Evolutionary conservation across 805 yeast species (phyloP), one percentile per base, ranked within the genome.

Genomic region (Nakazawaea ernobii): DNA sequence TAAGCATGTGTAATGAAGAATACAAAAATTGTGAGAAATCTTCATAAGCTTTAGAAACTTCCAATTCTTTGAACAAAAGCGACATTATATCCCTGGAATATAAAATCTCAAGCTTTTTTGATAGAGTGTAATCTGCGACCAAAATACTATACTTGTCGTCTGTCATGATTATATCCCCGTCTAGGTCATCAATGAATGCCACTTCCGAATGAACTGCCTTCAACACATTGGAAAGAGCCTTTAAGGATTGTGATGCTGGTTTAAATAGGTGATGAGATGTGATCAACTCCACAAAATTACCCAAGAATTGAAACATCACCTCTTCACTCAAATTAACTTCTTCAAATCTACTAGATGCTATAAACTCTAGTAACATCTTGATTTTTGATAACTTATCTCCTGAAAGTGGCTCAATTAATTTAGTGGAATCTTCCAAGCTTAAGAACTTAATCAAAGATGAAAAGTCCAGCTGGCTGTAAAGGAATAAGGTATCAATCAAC

Each of bases 181-280:
- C 53, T 8, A 49, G 50, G 15, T 50, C 54, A 2, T 30, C 33
- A 14, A 35, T 41, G 39, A 58, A 58, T 2, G 26, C 43, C 6
- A 58, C 40, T 1, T 54, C 55, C 30, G 52, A 48, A 2, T 52
- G 32, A 5, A 58, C 52, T 20, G 52, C 39, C 13, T 52, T 49
- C 13, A 55, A 40, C 8, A 58, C 48, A 35, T 53, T 43, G 1
- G 57, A 46, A 14, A 58, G 32, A 6, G 57, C 54, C 24, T 39
- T 43, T 33, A 58, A 43, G 17, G 53, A 49, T 6, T 14, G 15
- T 14, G 28, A 32, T 27, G 48, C 44, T 2, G 53, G 35, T 14
- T 48, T 15, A n/a, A 46, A n/a, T 6, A 39, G 26, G 33, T 51
- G 42, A 9, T 49, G 32, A 14, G 43, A 35, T 3, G 35, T 33